Evolutionary conservation across 1,284 basidiomycete genomes (phyloP).

Genomic region (Volvariella volvacea): DNA sequence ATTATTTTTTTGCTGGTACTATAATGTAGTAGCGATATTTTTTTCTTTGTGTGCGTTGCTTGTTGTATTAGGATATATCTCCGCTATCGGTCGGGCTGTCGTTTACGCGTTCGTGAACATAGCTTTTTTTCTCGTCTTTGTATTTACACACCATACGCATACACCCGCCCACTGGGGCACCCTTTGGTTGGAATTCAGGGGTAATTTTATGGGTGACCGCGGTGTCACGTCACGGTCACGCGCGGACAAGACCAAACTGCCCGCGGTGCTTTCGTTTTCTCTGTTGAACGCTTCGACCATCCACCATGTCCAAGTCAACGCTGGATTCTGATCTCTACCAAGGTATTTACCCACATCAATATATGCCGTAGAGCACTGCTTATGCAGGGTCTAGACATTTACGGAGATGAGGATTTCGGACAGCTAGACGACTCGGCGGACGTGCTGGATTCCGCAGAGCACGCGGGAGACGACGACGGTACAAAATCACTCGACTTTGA

Average conservation of each 20-base stretch:
- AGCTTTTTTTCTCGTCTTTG: no score
- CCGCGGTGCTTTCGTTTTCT: no score
- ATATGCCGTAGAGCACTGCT: neutral
- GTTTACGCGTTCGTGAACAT: no score
- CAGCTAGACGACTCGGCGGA: slow-evolving; percentile 9
- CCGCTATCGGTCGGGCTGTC: no score
- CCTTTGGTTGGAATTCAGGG: no score
- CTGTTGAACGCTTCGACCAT: neutral
- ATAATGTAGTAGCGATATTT: no score
- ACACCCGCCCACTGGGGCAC: no score
- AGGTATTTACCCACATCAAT: slow-evolving; percentile 17
- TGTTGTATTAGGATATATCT: neutral
- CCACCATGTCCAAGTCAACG: slow-evolving; percentile 24
- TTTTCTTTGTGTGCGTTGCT: neutral
- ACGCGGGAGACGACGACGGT: slow-evolving; percentile 13
- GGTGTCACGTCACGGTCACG: no score
- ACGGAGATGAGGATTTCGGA: slow-evolving; percentile 31
- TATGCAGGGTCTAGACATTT: slow-evolving; percentile 26
- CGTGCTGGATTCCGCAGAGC: slow-evolving; percentile 4
- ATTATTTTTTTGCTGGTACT: no score
- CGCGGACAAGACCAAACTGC: no score
- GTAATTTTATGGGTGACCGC: no score
- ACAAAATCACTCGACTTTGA: slow-evolving; percentile 5
- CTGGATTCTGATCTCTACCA: slow-evolving; percentile 35
- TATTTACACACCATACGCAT: no score